Evolutionary conservation across 805 yeast species (phyloP), one percentile per base, ranked within the genome.

Genomic region (Schizosaccharomyces octosporus): DNA sequence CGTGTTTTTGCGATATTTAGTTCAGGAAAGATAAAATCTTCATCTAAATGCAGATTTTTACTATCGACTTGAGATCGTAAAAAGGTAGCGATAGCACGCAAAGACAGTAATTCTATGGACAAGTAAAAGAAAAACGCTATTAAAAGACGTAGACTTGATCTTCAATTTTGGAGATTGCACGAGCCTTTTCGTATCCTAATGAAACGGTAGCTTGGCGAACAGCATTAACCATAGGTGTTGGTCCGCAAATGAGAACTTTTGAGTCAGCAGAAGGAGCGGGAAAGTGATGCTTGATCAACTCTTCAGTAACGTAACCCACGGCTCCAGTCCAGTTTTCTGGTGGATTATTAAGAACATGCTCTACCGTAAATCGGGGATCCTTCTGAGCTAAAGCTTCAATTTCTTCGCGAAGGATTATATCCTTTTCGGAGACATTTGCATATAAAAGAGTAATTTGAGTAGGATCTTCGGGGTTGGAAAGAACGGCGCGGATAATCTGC

Each of bases 131-230:
- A 21, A 45, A 45, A 45, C 9, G 24, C 1, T 24, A 5, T 71
- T 78, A 89, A 68, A 89, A 89, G 43, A 85, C 86, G 73, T 88
- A 89, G 45, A 87, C 84, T 75, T 86, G 90, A 73, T 89, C 95
- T 63, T 87, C 94, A 70, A 86, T 79, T 73, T 88, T 87, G 59
- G 94, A 82, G 57, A 89, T 85, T 4, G 95, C 93, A 73, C 81
- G 84, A 60, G 95, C 87, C 78, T 87, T 87, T 60, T 78, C 78
- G 72, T 73, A 89, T 17, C 95, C 96, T 66, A 88, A 76, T 39
- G 66, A 69, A 31, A 78, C 78, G 54, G 90, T 86, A 62, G 83
- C 84, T 74, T 81, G 86, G 76, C 87, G 89, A 71, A 86, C 78
- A 63, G 89, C 84, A 63, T 85, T 78, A 58, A 84, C 81, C 95